Evolutionary conservation across 192 early-diverging fungal genomes (phyloP).

Genomic region (Podila horticola): DNA sequence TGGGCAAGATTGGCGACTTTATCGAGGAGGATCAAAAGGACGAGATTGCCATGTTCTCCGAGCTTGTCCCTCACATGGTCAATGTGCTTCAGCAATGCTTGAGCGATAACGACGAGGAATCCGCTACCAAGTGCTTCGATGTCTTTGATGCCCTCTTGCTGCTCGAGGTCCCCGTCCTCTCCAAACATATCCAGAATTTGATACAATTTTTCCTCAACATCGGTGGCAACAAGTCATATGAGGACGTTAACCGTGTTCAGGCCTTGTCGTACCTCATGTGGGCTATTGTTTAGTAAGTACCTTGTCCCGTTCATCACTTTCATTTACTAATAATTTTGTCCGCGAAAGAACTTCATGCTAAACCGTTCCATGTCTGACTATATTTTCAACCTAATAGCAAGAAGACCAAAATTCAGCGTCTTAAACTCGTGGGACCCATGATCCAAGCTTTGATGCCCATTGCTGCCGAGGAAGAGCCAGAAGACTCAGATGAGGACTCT

Average conservation of each 20-base stretch:
- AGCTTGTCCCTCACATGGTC: constrained; percentile 86
- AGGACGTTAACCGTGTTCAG: constrained; percentile 78
- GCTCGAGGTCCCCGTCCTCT: constrained; percentile 83
- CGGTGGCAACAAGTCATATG: constrained; percentile 74
- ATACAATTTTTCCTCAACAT: constrained; percentile 84
- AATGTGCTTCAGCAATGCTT: constrained; percentile 85
- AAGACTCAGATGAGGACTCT: constrained; percentile 85
- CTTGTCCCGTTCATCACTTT: neutral
- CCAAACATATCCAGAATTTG: constrained; percentile 81
- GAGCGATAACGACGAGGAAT: constrained; percentile 77
- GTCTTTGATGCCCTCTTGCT: constrained; percentile 87
- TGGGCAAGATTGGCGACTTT: constrained; percentile 86
- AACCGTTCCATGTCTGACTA: neutral
- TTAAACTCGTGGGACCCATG: constrained; percentile 84
- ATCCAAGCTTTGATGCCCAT: constrained; percentile 86
- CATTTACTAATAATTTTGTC: neutral
- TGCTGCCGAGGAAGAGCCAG: constrained; percentile 81
- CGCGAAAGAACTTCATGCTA: too few relatives aligned
- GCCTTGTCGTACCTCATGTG: constrained; percentile 87
- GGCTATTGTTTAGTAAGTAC: constrained; percentile 75
- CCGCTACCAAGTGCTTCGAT: constrained; percentile 82
- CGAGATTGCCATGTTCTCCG: constrained; percentile 78
- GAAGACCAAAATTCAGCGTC: constrained; percentile 84
- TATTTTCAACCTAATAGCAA: constrained; percentile 55
- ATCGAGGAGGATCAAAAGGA: constrained; percentile 76